Evolutionary conservation across 2,329 filamentous ascomycete genomes (phyloP).

Genomic region (Cladophialophora chaetospira): DNA sequence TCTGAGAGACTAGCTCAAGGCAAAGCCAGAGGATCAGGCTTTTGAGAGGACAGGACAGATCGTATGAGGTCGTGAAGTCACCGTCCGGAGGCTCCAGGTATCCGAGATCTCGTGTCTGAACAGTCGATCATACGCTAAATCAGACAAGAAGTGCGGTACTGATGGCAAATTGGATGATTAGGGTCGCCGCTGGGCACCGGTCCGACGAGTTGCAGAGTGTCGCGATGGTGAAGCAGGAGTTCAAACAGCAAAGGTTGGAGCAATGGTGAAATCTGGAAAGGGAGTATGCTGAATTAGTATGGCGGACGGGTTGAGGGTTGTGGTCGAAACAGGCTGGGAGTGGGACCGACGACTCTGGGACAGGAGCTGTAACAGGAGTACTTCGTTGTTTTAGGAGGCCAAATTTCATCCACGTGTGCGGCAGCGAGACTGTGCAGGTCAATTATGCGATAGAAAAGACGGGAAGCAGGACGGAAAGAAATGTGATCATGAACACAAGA

Average conservation of each 20-base stretch:
- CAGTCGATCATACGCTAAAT: conserved; percentile 21
- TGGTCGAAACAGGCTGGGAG: conserved; percentile 25
- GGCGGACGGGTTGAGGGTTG: conserved; percentile 10
- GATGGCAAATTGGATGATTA: conserved; percentile 25
- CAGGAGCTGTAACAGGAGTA: conserved; percentile 29
- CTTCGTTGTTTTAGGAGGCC: conserved; percentile 4
- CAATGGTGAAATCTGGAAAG: conserved; percentile 10
- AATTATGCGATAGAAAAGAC: background rate
- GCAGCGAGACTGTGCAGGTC: background rate
- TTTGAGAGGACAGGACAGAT: conserved; percentile 22
- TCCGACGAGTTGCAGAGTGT: conserved; percentile 8
- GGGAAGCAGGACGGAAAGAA: background rate
- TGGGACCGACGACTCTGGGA: conserved; percentile 23
- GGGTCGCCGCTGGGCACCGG: background rate
- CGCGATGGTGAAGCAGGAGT: conserved; percentile 27
- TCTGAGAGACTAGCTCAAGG: conserved; percentile 5
- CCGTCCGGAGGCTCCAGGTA: conserved; percentile 16
- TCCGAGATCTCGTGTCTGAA: conserved; percentile 18
- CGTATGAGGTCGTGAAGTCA: background rate
- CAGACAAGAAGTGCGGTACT: conserved; percentile 23
- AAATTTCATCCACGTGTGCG: background rate
- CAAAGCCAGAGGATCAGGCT: conserved; percentile 19
- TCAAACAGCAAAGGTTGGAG: conserved; percentile 23
- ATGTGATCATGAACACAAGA: conserved; percentile 10
- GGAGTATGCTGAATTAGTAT: conserved; percentile 18